These are phyloP conservation scores for Gymnopilus junonius DNA, from an alignment of 768 basidiomycete genomes.

Conservation along the genomic window DNA sequence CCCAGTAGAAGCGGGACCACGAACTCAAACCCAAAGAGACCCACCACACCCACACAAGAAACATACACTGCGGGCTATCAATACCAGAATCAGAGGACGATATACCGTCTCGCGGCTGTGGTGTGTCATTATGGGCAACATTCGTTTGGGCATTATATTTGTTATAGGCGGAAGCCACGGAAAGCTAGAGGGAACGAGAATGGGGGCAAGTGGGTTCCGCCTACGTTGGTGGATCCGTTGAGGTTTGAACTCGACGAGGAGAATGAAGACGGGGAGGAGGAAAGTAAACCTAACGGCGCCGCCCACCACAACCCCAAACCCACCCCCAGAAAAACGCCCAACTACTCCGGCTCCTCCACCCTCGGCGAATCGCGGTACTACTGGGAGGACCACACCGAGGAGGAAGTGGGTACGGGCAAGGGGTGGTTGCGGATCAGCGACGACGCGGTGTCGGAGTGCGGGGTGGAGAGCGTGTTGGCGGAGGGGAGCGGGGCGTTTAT, in stretches of 20 bases:
- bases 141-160: conserved; percentile 94
- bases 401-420: conserved; percentile 45
- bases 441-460: conserved; percentile 76
- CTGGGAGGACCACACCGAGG: conserved; percentile 56
- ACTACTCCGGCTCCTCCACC: conserved; percentile 20
- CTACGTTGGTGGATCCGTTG: conserved; percentile 36
- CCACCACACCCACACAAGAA: conserved; percentile 60
- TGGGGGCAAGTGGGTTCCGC: conserved; percentile 41
- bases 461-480: conserved; percentile 71
- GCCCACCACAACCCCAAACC: neutral
- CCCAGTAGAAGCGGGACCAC: too few species aligned
- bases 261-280: conserved; percentile 22
- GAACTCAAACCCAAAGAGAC: conserved; percentile 42
- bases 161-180: conserved; percentile 83
- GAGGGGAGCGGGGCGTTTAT: conserved; percentile 86
- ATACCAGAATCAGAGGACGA: conserved; percentile 57
- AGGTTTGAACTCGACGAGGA: conserved; percentile 27
- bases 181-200: conserved; percentile 37
- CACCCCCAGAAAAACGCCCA: conserved; percentile 4
- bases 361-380: conserved; percentile 45
- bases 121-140: conserved; percentile 95
- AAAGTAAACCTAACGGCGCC: conserved; percentile 1
- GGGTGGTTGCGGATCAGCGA: conserved; percentile 94
- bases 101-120: conserved; percentile 84
- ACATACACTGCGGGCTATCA: conserved; percentile 46